Percentiles rank a stretch among this genome's conserved stretches.
Evolutionary conservation across 768 basidiomycete genomes (phyloP).

Genomic region (Boletellus sp.): DNA sequence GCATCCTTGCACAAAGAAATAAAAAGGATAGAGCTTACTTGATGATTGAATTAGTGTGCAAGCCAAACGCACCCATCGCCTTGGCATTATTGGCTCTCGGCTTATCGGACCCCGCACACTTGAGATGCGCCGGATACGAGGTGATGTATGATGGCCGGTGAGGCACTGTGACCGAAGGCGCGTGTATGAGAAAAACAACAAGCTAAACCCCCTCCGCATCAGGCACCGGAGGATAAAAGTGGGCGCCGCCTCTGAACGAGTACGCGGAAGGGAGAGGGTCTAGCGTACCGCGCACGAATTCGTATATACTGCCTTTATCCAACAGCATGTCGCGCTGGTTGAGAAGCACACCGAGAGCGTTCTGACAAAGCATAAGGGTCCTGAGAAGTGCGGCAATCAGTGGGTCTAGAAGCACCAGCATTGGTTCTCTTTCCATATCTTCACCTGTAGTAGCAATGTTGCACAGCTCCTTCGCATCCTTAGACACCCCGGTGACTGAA

Average conservation of each 20-base stretch:
- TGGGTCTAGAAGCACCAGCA: conserved; percentile 58
- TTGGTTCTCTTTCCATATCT: conserved; percentile 51
- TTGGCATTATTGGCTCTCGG: too few species aligned
- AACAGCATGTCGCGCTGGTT: conserved; percentile 64
- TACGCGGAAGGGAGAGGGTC: conserved; percentile 46
- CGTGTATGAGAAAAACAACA: conserved; percentile 3
- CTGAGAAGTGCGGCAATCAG: conserved; percentile 50
- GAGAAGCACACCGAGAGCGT: conserved; percentile 71
- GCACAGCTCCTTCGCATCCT: conserved; percentile 55
- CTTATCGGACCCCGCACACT: too few species aligned
- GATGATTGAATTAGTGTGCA: conserved; percentile 67
- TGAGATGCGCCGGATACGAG: too few species aligned
- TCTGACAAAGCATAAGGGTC: conserved; percentile 59
- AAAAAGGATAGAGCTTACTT: conserved; percentile 41
- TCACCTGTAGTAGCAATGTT: conserved; percentile 45
- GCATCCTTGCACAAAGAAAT: too few species aligned
- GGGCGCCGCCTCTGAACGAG: conserved; percentile 58
- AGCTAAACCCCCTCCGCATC: neutral
- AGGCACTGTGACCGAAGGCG: too few species aligned
- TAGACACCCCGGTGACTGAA: conserved; percentile 51
- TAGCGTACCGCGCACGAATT: conserved; percentile 50
- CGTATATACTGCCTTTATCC: conserved; percentile 45
- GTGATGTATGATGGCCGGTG: too few species aligned
- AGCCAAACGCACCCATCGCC: too few species aligned
- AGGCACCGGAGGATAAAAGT: conserved; percentile 58